Evolutionary conservation across 352 stramenopile species (phyloP).

Genomic region (Paralagenidium karlingii): DNA sequence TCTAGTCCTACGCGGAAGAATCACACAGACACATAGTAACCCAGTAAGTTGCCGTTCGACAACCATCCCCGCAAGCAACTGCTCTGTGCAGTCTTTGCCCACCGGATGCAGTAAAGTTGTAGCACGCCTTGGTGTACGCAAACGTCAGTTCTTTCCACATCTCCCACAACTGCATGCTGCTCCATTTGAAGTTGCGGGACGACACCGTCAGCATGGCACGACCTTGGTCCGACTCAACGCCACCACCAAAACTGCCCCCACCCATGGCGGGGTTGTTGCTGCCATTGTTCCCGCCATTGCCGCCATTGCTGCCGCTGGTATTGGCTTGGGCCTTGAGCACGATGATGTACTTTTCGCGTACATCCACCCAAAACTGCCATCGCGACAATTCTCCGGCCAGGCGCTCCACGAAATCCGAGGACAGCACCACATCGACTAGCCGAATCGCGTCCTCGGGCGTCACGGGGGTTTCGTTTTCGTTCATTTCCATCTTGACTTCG

Average conservation of each 20-base stretch:
- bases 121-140: slow-evolving; percentile 72
- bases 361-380: slow-evolving; percentile 72
- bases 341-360: slow-evolving; percentile 66
- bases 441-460: slow-evolving; percentile 64
- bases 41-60: no score
- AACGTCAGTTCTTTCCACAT: slow-evolving; percentile 77
- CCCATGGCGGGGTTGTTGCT: not conserved
- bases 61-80: no score
- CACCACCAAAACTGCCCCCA: no score
- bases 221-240: no score
- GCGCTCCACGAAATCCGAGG: slow-evolving; percentile 53
- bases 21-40: slow-evolving; percentile 11
- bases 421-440: slow-evolving; percentile 61
- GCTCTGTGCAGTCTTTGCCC: slow-evolving; percentile 17
- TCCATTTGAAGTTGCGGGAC: slow-evolving; percentile 58
- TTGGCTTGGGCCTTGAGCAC: no score
- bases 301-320: no score
- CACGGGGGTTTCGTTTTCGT: slow-evolving; percentile 19
- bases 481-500: not conserved
- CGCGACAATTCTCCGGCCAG: slow-evolving; percentile 46
- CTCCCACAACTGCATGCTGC: slow-evolving; percentile 70
- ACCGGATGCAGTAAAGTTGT: slow-evolving; percentile 73
- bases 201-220: no score
- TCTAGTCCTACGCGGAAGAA: slow-evolving; percentile 33
- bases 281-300: not conserved